Percentiles rank a stretch among this genome's conserved stretches.
phyloP scores from a whole-genome alignment of 2,329 filamentous ascomycete species.

The Diaporthe citriasiana region DNA sequence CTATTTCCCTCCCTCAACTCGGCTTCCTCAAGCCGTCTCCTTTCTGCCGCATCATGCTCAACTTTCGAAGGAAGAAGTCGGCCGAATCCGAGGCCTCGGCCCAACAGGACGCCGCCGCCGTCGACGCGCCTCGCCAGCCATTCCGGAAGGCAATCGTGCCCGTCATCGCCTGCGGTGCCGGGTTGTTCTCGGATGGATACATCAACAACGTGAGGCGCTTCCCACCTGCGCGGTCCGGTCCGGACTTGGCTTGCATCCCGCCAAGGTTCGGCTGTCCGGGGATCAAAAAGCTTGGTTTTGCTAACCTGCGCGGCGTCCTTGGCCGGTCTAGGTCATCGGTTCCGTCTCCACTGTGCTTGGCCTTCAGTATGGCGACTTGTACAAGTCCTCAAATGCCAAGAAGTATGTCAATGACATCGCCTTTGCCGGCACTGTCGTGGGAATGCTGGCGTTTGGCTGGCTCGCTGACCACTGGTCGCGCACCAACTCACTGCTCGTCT shows the following conservation, averaged over 20 bases:
- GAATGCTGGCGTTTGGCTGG: conserved; percentile 85
- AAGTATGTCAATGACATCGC: conserved; percentile 80
- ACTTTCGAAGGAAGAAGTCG: conserved; percentile 39
- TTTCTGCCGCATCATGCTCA: conserved; percentile 30
- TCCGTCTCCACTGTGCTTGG: conserved; percentile 84
- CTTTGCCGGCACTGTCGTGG: conserved; percentile 88
- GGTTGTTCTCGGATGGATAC: conserved; percentile 92
- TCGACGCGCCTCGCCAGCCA: conserved; percentile 23
- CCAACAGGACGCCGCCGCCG: not conserved
- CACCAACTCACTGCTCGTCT: conserved; percentile 83
- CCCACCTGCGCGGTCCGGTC: conserved; percentile 29
- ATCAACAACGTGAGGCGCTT: conserved; percentile 78
- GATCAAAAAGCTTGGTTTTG: conserved; percentile 10
- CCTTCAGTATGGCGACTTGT: conserved; percentile 77
- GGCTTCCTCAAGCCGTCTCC: not conserved
- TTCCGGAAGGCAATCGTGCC: conserved; percentile 62
- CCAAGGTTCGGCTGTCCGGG: conserved; percentile 16
- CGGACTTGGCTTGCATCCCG: conserved; percentile 21
- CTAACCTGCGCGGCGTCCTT: not conserved
- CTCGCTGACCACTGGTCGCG: conserved; percentile 88
- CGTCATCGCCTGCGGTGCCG: conserved; percentile 89
- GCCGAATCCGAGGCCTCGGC: conserved; percentile 28
- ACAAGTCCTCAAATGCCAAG: conserved; percentile 76
- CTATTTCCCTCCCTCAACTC: not conserved
- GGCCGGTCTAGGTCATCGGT: conserved; percentile 78